Base-by-base conservation (phyloP, 805 yeast species). In the Ogataea pini region DNA sequence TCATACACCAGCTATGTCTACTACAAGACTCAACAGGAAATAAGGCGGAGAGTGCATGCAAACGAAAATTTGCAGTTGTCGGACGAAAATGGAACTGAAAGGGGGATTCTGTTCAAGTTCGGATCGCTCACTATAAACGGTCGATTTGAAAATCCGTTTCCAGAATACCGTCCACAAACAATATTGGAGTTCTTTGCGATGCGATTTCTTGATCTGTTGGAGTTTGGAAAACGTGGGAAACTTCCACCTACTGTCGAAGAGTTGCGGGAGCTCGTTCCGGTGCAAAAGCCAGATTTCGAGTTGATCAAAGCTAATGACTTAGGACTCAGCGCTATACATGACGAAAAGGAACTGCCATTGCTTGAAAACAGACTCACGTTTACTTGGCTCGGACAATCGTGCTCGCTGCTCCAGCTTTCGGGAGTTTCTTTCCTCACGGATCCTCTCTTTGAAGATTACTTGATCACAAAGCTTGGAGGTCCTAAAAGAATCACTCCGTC, bases 341-440 rank as follows among this genome's bases (percentile, higher is more conserved):
- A 47, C 12, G 38, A 37, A 2, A 20, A 41, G 1, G 10, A 18
- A 5, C 49, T 71, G 1, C 79, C 82, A 0, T 44, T 56, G 1
- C 44, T 76, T 2, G 47, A 63, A 9, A 70, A 78, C 22, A 74
- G 85, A 56, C 51, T 87, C 57, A 73, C 86, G 1, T 78, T 85
- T 59, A 89, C 97, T 0, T 92, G 98, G 98, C 66, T 92, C 36
- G 98, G 98, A 3, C 98, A 92, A 64, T 85, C 94, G 48, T 90
- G 97, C 65, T 78, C 91, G 2, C 76, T 80, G 45, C 71, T 90
- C 3, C 89, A 87, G 59, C 65, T 89, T 2, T 76, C 85, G 4
- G 84, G 85, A 1, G 67, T 88, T n/a, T 86, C 83, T 50, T 74
- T 92, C 49, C 65, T 92, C 32, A 86, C 97, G 2, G 98, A 92